A percentile compares a stretch with the other conserved stretches of the same genome.
Evolutionary conservation across 1,284 basidiomycete genomes (phyloP).

Genomic region (Ustilago vetiveriae): DNA sequence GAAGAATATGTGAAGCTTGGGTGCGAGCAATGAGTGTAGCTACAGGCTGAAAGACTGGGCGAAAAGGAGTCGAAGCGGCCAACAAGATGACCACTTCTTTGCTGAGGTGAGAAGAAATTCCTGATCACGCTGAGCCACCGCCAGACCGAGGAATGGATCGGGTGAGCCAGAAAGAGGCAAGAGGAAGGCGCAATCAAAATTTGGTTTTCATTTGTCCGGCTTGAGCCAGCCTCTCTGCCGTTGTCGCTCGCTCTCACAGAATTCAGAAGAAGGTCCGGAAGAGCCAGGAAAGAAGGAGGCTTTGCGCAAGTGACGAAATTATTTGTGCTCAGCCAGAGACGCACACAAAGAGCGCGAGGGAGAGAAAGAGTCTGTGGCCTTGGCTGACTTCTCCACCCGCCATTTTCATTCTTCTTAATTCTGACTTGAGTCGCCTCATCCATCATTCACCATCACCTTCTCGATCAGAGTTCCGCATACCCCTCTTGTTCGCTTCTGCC

Average conservation of each 20-base stretch:
- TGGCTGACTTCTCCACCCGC: slow-evolving; percentile 39
- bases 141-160: not conserved
- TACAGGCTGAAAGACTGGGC: too few relatives aligned
- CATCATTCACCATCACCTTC: slow-evolving; percentile 6
- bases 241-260: not conserved
- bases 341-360: too few relatives aligned
- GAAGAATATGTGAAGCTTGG: too few relatives aligned
- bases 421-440: not conserved
- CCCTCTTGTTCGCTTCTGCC: too few relatives aligned
- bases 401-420: slow-evolving; percentile 27
- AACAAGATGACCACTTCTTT: not conserved
- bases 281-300: not conserved
- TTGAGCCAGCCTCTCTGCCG: too few relatives aligned
- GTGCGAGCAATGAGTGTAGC: too few relatives aligned
- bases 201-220: too few relatives aligned
- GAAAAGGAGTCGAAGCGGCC: not conserved
- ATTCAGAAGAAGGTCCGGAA: not conserved
- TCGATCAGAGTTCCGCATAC: slow-evolving; percentile 7
- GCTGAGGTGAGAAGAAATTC: slow-evolving; percentile 25
- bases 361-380: not conserved
- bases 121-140: not conserved
- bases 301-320: not conserved
- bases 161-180: not conserved
- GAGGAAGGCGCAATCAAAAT: too few relatives aligned
- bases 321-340: slow-evolving; percentile 3